Evolutionary conservation across 192 early-diverging fungal genomes (phyloP).

Genomic region (Podila clonocystis): DNA sequence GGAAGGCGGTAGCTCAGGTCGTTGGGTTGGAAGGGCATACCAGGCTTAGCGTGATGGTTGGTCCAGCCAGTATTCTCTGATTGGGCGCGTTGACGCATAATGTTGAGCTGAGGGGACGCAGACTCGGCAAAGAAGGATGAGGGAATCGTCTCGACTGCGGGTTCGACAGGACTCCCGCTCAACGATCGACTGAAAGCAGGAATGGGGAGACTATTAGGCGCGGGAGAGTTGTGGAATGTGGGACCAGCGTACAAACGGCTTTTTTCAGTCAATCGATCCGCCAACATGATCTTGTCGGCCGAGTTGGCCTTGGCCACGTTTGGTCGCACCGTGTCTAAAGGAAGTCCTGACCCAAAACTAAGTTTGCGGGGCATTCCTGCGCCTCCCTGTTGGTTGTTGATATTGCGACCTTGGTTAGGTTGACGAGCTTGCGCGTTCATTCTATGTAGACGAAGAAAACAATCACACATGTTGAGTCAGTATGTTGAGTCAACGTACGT

Average conservation of each 20-base stretch:
- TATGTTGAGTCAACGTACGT: no score
- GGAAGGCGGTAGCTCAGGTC: conserved; percentile 28
- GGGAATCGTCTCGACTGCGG: conserved; percentile 6
- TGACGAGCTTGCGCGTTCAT: background rate
- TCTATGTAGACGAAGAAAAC: no score
- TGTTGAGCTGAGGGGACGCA: conserved; percentile 33
- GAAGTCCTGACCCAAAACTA: conserved; percentile 6
- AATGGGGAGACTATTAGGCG: conserved; percentile 61
- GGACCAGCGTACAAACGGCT: conserved; percentile 60
- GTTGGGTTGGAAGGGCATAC: background rate
- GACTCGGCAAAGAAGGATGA: conserved; percentile 31
- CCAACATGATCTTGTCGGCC: conserved; percentile 26
- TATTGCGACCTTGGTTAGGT: background rate
- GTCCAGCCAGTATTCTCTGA: conserved; percentile 24
- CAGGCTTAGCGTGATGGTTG: conserved; percentile 20
- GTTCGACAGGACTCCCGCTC: conserved; percentile 9
- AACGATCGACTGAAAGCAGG: conserved; percentile 49
- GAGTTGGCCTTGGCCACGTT: conserved; percentile 19
- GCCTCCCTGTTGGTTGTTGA: background rate
- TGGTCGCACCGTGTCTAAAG: background rate
- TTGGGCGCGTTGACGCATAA: conserved; percentile 23
- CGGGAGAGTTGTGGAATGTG: conserved; percentile 65
- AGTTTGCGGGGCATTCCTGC: background rate
- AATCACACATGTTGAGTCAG: no score
- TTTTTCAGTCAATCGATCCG: conserved; percentile 21